Evolutionary conservation across 179 eudicot species (phyloP), one percentile per base, ranked within the genome.

Genomic region (Camellia oleifera): DNA sequence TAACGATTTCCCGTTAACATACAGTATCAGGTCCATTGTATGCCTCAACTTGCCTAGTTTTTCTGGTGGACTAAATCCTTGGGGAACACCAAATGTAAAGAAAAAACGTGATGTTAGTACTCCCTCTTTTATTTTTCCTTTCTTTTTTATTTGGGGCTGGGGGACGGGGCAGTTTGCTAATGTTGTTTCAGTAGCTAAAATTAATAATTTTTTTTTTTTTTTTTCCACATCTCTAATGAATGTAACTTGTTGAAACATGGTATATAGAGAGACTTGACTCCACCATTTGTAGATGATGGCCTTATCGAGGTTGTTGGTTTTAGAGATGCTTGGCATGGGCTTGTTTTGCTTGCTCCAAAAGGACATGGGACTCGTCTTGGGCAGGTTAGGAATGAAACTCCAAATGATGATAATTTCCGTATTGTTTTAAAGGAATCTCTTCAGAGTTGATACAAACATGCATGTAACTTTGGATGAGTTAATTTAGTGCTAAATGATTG

Each of bases 331-430:
- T 96, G 93, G 99, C 99, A 96, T 83, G 99, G 98, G 80, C 92
- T 96, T 79, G 92, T 92, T 81, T 88, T 94, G 83, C 78, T 87
- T 73, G 90, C 97, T 82, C 97, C 97, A 60, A 91, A 94, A 13
- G 99, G 99, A 58, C 99, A 94, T 82, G 99, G 99, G 76, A 96
- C 95, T 76, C 99, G 99, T 78, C 99, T 96, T 76, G 99, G 97
- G 79, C 99, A 96, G 97, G 99, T 96, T 45, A 83, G 69, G 42
- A 20, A 46, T 46, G 26, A 61, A 56, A 58, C 11, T 60, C 58
- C 52, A 17, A 40, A 17, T 45, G 53, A 44, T 45, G 32, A 44
- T 75, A 44, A 58, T 15, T 13, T 61, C 44, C 42, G n/a, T 17
- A 17, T 9, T 54, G 5, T 8, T 42, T 45, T 75, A 17, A 9